Conservation (phyloP, 257 asterid genomes). For the Solanum medicagineum region DNA sequence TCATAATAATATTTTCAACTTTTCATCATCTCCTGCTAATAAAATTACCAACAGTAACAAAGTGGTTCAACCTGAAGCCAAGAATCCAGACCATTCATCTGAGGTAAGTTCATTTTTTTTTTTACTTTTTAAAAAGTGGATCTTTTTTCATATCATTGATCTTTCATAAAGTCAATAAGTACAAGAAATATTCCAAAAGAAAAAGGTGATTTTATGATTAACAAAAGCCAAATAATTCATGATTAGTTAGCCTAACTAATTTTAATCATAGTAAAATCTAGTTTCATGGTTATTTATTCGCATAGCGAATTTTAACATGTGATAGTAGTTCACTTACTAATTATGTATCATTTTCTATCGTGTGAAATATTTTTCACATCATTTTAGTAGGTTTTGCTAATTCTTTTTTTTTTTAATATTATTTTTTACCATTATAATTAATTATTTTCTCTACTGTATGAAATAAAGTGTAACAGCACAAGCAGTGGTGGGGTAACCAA, state of each 20-base stretch:
- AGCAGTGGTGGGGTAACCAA: constrained; percentile 53
- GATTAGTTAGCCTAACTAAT: background rate
- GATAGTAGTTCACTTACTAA: background rate
- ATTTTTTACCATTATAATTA: background rate
- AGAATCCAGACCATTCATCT: constrained; percentile 40
- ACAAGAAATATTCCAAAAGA: background rate
- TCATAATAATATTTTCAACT: constrained; percentile 32
- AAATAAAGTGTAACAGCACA: constrained; percentile 51
- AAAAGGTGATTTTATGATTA: background rate
- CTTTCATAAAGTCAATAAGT: background rate
- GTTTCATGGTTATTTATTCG: background rate
- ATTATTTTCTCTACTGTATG: background rate
- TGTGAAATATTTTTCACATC: background rate
- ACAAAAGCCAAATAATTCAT: background rate
- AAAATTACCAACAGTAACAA: background rate
- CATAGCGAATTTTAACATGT: background rate
- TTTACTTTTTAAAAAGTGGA: background rate
- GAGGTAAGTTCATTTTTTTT: constrained; percentile 25
- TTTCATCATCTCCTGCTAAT: constrained; percentile 17
- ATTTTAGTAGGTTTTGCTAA: background rate
- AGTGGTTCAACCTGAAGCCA: background rate
- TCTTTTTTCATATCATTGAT: background rate
- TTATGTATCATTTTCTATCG: background rate
- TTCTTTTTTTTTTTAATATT: background rate
- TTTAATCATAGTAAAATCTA: background rate